These are phyloP conservation scores for Lipomyces starkeyi DNA, from an alignment of 805 yeast species.

Conservation along the genomic window DNA sequence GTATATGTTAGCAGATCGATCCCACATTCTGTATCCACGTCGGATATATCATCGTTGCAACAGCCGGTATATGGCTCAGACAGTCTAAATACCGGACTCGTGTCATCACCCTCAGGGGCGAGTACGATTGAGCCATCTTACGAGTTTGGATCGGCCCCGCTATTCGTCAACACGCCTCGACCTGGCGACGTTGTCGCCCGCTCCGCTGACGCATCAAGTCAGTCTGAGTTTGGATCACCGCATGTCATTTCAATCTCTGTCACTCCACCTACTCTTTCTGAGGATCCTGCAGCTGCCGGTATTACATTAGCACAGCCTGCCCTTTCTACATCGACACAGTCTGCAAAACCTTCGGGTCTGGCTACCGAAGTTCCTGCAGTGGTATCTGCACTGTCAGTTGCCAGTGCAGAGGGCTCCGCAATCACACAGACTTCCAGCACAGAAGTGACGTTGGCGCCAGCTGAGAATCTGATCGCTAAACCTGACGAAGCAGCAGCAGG, in stretches of 20 bases:
- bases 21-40: background rate
- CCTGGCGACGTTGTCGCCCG: background rate
- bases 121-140: background rate
- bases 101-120: background rate
- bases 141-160: background rate
- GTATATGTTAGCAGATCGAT: background rate
- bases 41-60: background rate
- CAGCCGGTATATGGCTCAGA: background rate
- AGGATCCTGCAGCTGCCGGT: background rate
- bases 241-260: background rate
- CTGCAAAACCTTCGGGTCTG: background rate
- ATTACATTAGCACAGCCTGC: background rate
- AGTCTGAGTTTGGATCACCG: background rate
- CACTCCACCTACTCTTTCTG: background rate
- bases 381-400: background rate
- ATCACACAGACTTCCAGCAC: background rate
- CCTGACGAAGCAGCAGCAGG: conserved; percentile 4
- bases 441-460: conserved; percentile 3
- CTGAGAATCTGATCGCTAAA: conserved; percentile 2
- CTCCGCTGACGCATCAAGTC: background rate
- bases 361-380: conserved; percentile 7
- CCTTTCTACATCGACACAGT: background rate
- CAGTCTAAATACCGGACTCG: background rate
- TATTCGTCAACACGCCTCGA: background rate
- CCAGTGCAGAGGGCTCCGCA: background rate